Conservation (phyloP, 2,329 filamentous ascomycete species). For the Scleromitrula shiraiana region DNA sequence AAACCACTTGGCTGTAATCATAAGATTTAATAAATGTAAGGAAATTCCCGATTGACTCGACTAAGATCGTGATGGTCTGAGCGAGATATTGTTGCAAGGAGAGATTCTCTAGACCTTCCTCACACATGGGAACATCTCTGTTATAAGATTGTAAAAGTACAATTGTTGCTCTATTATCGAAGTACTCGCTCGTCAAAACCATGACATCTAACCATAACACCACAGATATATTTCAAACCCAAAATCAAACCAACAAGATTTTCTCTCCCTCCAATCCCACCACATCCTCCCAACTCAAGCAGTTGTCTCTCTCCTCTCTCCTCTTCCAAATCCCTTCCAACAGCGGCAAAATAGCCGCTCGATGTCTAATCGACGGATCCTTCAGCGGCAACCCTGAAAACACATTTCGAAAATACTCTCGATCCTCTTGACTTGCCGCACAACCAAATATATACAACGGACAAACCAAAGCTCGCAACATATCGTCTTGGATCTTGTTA, state of each 20-base stretch:
- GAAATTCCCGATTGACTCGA: too few relatives aligned
- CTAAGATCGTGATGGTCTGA: too few relatives aligned
- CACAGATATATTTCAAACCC: too few relatives aligned
- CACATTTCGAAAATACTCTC: constrained; percentile 19
- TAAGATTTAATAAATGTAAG: too few relatives aligned
- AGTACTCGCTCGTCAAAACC: too few relatives aligned
- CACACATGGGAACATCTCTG: too few relatives aligned
- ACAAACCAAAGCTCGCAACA: constrained; percentile 18
- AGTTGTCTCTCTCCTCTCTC: constrained; percentile 6
- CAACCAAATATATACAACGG: constrained; percentile 24
- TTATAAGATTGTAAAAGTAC: too few relatives aligned
- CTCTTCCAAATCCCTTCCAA: constrained; percentile 23
- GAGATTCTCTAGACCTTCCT: too few relatives aligned
- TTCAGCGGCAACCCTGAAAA: constrained; percentile 22
- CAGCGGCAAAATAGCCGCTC: constrained; percentile 21
- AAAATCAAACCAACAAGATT: constrained; percentile 2
- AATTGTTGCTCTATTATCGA: too few relatives aligned
- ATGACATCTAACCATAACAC: too few relatives aligned
- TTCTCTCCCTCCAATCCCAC: neutral
- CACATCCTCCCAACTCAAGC: constrained; percentile 3
- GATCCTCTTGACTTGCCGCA: constrained; percentile 18
- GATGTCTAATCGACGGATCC: constrained; percentile 22
- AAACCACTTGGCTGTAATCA: too few relatives aligned
- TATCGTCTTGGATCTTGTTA: constrained; percentile 10
- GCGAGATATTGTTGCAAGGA: too few relatives aligned